A percentile compares a stretch with the other conserved stretches of the same genome.
These are phyloP conservation scores for Phytophthora quininea DNA, from an alignment of 352 stramenopile species.

Conservation along the genomic window DNA sequence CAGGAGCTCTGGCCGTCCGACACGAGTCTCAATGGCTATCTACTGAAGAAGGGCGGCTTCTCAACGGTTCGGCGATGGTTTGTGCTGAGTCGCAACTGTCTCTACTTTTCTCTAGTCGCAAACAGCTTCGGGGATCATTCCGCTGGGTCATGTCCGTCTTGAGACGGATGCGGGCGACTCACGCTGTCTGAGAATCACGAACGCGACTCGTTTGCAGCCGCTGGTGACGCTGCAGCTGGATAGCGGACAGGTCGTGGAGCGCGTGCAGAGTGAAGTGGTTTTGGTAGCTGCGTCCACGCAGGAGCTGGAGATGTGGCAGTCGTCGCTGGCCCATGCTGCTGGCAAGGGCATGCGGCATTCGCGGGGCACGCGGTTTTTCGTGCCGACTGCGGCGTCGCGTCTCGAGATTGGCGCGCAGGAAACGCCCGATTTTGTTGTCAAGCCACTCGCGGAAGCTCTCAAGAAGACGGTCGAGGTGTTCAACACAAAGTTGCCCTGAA, in stretches of 20 bases:
- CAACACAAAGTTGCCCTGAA: conserved; percentile 65
- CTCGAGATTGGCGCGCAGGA: conserved; percentile 82
- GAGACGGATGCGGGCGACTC: conserved; percentile 60
- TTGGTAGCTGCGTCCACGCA: conserved; percentile 65
- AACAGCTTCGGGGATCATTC: conserved; percentile 88
- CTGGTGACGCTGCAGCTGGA: conserved; percentile 84
- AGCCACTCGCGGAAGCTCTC: conserved; percentile 71
- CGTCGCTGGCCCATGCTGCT: conserved; percentile 79
- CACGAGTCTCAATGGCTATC: conserved; percentile 84
- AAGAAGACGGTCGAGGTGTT: conserved; percentile 88
- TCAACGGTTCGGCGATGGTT: conserved; percentile 87
- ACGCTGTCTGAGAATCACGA: conserved; percentile 78
- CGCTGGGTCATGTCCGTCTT: conserved; percentile 75
- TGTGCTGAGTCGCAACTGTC: conserved; percentile 86
- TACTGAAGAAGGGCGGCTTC: conserved; percentile 86
- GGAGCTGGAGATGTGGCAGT: conserved; percentile 91
- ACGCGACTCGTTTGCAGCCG: conserved; percentile 54
- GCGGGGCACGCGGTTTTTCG: conserved; percentile 83
- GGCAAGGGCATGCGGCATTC: conserved; percentile 84
- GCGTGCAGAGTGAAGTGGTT: conserved; percentile 81
- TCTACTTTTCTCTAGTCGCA: conserved; percentile 88
- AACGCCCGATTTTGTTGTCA: conserved; percentile 82
- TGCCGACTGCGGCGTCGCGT: conserved; percentile 78
- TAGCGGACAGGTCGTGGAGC: conserved; percentile 81
- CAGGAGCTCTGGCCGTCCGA: conserved; percentile 90